Evolutionary conservation across 2,329 filamentous ascomycete species (phyloP).

Genomic region (Diaporthe citri): DNA sequence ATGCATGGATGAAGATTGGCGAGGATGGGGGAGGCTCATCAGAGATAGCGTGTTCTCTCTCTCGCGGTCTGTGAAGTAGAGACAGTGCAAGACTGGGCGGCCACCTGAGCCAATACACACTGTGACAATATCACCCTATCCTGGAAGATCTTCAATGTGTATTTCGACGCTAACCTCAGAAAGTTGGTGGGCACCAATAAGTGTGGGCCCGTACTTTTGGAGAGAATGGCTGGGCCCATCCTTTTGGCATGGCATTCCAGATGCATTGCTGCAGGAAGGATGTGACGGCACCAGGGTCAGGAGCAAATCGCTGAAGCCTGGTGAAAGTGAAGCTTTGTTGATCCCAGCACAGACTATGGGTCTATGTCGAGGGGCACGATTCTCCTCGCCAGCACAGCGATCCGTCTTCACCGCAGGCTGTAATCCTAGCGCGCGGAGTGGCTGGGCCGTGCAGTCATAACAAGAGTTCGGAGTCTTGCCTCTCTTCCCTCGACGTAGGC

Average conservation of each 20-base stretch:
- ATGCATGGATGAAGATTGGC: constrained; percentile 30
- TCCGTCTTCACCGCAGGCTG: constrained; percentile 9
- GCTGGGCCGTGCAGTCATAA: neutral
- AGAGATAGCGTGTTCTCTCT: constrained; percentile 12
- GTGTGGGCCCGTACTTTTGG: constrained; percentile 38
- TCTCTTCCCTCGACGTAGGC: neutral
- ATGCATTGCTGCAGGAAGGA: constrained; percentile 35
- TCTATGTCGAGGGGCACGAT: neutral
- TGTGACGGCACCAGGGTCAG: constrained; percentile 32
- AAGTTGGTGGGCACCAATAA: constrained; percentile 29
- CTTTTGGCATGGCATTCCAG: constrained; percentile 38
- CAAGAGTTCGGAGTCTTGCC: neutral
- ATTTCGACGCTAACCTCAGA: constrained; percentile 35
- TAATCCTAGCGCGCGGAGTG: constrained; percentile 5
- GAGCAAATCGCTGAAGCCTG: constrained; percentile 29
- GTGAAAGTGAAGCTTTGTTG: constrained; percentile 24
- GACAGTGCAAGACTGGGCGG: constrained; percentile 5
- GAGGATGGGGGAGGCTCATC: constrained; percentile 29
- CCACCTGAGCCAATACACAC: neutral
- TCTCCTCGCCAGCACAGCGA: neutral
- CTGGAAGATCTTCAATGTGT: constrained; percentile 33
- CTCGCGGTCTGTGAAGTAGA: neutral
- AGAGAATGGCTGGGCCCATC: constrained; percentile 37
- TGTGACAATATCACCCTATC: constrained; percentile 19
- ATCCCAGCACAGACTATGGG: constrained; percentile 34